Evolutionary conservation across 257 asterid genomes (phyloP).

Genomic region (Paraleonurus japonicus): DNA sequence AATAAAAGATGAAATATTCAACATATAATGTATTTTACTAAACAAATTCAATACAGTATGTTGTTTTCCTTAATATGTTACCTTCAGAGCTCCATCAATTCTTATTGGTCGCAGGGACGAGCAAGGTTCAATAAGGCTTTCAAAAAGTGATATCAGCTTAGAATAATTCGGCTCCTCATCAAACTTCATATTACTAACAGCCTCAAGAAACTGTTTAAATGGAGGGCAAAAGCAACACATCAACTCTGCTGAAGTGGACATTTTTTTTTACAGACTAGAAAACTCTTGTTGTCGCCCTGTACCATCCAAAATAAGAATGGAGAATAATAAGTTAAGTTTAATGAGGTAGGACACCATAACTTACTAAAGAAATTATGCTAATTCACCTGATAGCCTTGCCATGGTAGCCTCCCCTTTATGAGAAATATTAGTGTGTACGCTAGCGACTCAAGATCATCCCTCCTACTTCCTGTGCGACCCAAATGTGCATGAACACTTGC

Average conservation of each 20-base stretch:
- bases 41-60: neutral
- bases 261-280: slow-evolving; percentile 92
- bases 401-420: slow-evolving; percentile 89
- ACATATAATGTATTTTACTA: neutral
- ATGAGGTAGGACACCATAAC: slow-evolving; percentile 15
- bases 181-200: slow-evolving; percentile 94
- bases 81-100: slow-evolving; percentile 98
- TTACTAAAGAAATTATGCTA: slow-evolving; percentile 21
- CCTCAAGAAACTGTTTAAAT: slow-evolving; percentile 85
- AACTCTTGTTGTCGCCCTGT: slow-evolving; percentile 98
- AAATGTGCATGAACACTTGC: slow-evolving; percentile 99
- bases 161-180: slow-evolving; percentile 98
- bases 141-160: slow-evolving; percentile 76
- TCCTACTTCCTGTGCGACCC: slow-evolving; percentile 98
- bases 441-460: slow-evolving; percentile 97
- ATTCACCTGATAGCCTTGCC: slow-evolving; percentile 99
- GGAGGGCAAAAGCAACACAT: slow-evolving; percentile 99
- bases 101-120: slow-evolving; percentile 81
- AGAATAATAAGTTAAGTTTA: neutral
- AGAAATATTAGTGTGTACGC: slow-evolving; percentile 94
- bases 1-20: slow-evolving; percentile 14
- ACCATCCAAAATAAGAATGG: slow-evolving; percentile 31
- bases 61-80: slow-evolving; percentile 19
- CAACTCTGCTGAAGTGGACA: slow-evolving; percentile 96
- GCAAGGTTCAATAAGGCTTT: slow-evolving; percentile 90